Percentiles rank a stretch among this genome's conserved stretches.
These are phyloP conservation scores for Phoma sp. DNA, from an alignment of 2,329 filamentous ascomycete species.

Conservation along the genomic window DNA sequence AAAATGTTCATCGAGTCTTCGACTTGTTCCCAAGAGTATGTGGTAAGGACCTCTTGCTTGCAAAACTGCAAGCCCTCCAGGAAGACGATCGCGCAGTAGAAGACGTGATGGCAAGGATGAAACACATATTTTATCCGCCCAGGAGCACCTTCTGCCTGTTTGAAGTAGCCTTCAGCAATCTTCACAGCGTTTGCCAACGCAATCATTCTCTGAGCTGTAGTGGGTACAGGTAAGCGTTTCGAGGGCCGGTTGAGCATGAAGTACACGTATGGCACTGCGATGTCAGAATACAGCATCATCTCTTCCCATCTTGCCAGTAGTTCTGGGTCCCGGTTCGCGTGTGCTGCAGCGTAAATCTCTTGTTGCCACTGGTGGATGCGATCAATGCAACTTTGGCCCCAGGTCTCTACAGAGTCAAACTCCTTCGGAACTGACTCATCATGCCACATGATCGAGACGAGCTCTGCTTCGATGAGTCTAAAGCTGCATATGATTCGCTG, in stretches of 20 bases:
- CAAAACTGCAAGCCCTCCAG: constrained; percentile 41
- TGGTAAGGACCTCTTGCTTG: constrained; percentile 40
- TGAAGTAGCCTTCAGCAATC: constrained; percentile 44
- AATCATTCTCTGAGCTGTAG: constrained; percentile 35
- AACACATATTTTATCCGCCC: constrained; percentile 50
- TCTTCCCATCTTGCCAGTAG: constrained; percentile 43
- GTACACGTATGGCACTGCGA: constrained; percentile 41
- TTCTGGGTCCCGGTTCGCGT: constrained; percentile 36
- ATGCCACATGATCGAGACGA: constrained; percentile 44
- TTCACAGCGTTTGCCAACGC: constrained; percentile 40
- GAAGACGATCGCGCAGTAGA: constrained; percentile 44
- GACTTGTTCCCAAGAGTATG: constrained; percentile 34
- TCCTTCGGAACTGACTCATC: constrained; percentile 38
- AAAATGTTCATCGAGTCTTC: constrained; percentile 43
- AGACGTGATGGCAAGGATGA: constrained; percentile 47
- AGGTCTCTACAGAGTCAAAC: constrained; percentile 35
- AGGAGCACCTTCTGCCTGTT: constrained; percentile 42
- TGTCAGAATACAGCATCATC: constrained; percentile 46
- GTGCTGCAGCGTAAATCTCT: constrained; percentile 39
- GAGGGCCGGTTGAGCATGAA: constrained; percentile 43
- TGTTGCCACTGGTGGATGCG: constrained; percentile 40
- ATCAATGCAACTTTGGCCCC: constrained; percentile 37
- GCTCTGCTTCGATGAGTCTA: constrained; percentile 44
- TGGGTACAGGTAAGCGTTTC: constrained; percentile 34
- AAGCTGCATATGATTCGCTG: constrained; percentile 45